Base-by-base conservation (phyloP, 2,329 filamentous ascomycete genomes). In the Magnaporthales sp. region DNA sequence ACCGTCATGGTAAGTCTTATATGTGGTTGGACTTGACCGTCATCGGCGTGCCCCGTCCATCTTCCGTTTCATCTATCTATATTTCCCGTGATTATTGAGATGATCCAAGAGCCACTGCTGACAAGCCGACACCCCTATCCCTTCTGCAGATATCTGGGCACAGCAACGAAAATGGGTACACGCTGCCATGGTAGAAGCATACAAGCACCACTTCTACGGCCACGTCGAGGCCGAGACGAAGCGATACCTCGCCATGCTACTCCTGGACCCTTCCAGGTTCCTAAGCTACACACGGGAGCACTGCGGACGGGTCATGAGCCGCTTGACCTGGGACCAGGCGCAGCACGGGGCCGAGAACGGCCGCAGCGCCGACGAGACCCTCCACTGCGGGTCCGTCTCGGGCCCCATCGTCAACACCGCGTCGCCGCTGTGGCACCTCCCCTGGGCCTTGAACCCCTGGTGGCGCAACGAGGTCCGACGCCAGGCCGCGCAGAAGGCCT, bases 311-410 rank as follows among this genome's bases (percentile, higher is more conserved):
- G 77, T 84, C 71, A 83, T 84, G 80, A 80, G 79, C 69, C 76
- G 78, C 22, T 74, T 84, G 4, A 79, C 81, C 3, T 83, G 81
- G 80, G 81, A 82, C 68, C 80, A 83, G 69, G 80, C 81, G 4
- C 75, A 79, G 0, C 78, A 80, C 67, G 81, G 81, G 24, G 76
- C 76, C 66, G 71, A 73, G 46, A 82, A 81, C 69, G 81, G 80
- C 58, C 77, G 81, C 61, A 79, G 76, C 68, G 81, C 81, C 66
- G 79, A 81, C 73, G 71, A 72, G 66, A 84, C 80, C 1, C 75
- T 83, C 62, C 80, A 80, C 65, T 80, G 78, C 70, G 83, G 83
- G 81, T 83, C 80, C 22, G 79, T 83, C n/a, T 82, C 80, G 4
- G 81, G 81, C 0, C 80, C 81, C 15, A 75, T 84, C 66, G 79